Evolutionary conservation across 1,139 yeast species (phyloP), one percentile per base, ranked within the genome.

Genomic region (Groenewaldozyma auringiensis): DNA sequence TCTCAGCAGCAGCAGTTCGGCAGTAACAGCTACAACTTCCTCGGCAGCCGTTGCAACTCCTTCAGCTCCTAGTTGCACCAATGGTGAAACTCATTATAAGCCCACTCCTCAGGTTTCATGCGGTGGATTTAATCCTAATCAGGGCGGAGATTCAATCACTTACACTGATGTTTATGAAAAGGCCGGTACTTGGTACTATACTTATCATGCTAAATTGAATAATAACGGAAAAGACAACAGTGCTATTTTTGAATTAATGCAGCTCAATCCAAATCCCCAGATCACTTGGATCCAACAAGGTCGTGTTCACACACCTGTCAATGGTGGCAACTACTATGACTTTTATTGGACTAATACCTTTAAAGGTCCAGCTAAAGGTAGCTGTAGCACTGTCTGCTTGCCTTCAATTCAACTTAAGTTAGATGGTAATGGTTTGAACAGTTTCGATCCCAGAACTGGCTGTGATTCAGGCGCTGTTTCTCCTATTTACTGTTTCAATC

Each of bases 41-140:
- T 8, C 9, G 6, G 6, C 29, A 25, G 11, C 9, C 29, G 29
- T 25, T 25, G 32, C 41, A 4, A 25, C 37, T 39, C 39, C 31
- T 31, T 27, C 32, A 16, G 17, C 34, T 14, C 20, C 40, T 11
- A 34, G 40, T 20, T 29, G 18, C 20, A 34, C 44, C 11, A 25
- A 25, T 11, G 29, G 29, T 25, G 29, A 25, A 25, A 25, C 29
- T 25, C 29, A 25, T 11, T 25, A 8, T 25, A 11, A 25, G 11
- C 29, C 29, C 34, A 40, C 42, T 22, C 31, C 47, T 25, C 27
- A 37, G 29, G 40, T 21, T 22, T 8, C 46, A 27, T 39, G 40
- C 29, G 45, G 39, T 39, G 40, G 39, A 27, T 37, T 41, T 21
- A 36, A 35, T 35, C 40, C 33, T n/a, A 25, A 22, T 36, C 22